phyloP scores from a whole-genome alignment of 139 green algal species.

The Coelastrella sp. region DNA sequence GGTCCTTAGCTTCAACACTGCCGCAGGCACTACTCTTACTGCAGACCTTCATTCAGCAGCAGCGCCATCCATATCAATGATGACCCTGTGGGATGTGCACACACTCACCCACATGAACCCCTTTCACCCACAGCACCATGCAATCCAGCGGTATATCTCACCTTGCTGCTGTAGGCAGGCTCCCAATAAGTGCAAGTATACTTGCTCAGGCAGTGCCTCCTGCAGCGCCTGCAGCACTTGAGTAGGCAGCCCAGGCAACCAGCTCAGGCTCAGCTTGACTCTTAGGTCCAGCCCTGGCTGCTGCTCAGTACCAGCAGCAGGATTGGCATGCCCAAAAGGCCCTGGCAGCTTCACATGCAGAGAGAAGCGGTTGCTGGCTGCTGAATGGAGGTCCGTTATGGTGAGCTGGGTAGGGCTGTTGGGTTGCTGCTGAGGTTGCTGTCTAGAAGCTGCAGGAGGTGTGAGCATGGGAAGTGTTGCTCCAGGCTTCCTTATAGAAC shows the following conservation, averaged over 20 bases:
- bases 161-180: conserved; percentile 36
- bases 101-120: neutral
- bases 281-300: conserved; percentile 43
- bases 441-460: neutral
- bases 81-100: too few species aligned
- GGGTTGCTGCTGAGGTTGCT: neutral
- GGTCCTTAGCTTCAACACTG: too few species aligned
- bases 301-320: neutral
- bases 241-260: conserved; percentile 49
- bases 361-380: conserved; percentile 56
- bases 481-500: neutral
- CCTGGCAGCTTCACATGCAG: neutral
- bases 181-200: conserved; percentile 54
- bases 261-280: conserved; percentile 60
- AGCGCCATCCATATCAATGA: too few species aligned
- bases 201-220: conserved; percentile 50
- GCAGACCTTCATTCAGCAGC: too few species aligned
- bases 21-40: too few species aligned
- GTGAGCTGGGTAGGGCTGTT: neutral
- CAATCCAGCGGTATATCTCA: neutral
- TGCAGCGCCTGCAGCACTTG: conserved; percentile 64
- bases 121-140: neutral
- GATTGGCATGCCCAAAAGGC: too few species aligned
- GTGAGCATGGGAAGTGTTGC: neutral
- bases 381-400: conserved; percentile 32